Base-by-base conservation (phyloP, 768 basidiomycete species). In the Boletus subcaerulescens region DNA sequence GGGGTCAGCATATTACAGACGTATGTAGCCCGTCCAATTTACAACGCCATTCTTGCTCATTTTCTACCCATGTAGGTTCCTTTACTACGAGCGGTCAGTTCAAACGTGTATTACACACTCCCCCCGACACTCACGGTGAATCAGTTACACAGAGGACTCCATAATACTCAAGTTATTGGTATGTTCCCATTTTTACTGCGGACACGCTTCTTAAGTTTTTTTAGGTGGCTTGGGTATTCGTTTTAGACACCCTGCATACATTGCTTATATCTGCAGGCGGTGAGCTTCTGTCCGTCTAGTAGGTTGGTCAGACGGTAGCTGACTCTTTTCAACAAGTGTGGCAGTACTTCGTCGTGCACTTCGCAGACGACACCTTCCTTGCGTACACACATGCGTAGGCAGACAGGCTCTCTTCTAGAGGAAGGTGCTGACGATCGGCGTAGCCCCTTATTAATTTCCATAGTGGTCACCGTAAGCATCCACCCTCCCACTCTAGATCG, bases 71-170 rank as follows among this genome's bases (percentile, higher is more conserved):
- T 36, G 20, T 38, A 65, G 65, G 14, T 65, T 67, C 41, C 53
- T 67, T 22, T 65, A 67, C 55, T 65, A 67, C 22, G 65, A 65
- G 24, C 56, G 36, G 60, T 65, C 26, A 38, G 65, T 67, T 31
- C 18, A 26, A 44, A n/a, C 31, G 1, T 17, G 48, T 46, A 31
- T 46, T 22, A 9, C 10, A 3, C 18, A 20, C 22, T 17, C 10
- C 43, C 3, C 17, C 14, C 40, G 42, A 48, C 20, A 43, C 35
- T 58, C 22, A 54, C 10, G 31, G 14, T 29, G 17, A n/a, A 64
- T 31, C 50, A 67, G 57, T 20, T 57, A 49, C 31, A 46, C 65
- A 17, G 15, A 57, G 32, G 64, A 65, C 31, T 8, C 24, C 20
- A 24, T 51, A 3, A 35, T 45, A 39, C 40, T 67, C 0, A 67